Conservation (phyloP, 345 rosid species). For the Abelmoschus esculentus region DNA sequence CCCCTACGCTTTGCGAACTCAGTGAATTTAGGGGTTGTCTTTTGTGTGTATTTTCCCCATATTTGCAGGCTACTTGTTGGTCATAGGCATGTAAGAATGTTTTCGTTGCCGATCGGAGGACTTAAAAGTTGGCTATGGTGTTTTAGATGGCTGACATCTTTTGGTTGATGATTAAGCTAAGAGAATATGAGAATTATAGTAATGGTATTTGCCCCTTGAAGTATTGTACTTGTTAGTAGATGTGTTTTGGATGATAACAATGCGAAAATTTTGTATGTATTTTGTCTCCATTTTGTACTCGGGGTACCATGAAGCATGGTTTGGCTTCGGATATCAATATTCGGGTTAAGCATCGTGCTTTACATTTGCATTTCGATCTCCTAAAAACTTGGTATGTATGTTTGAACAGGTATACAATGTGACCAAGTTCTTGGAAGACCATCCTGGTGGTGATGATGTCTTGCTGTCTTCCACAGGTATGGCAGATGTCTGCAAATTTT, state of each 20-base stretch:
- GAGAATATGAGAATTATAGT: not conserved
- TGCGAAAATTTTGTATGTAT: not conserved
- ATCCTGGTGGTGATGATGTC: constrained; percentile 85
- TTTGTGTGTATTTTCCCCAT: not conserved
- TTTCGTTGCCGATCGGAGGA: not conserved
- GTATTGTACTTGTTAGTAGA: not conserved
- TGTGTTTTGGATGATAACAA: not conserved
- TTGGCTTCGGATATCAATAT: not conserved
- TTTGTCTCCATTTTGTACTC: not conserved
- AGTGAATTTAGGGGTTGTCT: not conserved
- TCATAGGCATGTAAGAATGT: not conserved
- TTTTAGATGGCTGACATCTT: not conserved
- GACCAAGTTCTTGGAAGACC: constrained; percentile 75
- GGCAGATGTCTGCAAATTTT: not conserved
- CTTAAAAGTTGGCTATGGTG: not conserved
- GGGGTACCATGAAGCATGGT: not conserved
- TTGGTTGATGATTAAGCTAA: not conserved
- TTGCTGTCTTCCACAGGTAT: constrained; percentile 61
- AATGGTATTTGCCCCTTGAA: not conserved
- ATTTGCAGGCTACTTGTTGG: not conserved
- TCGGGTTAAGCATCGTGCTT: not conserved
- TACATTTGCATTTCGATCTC: not conserved
- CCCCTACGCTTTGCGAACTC: not conserved
- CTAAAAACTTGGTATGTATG: not conserved
- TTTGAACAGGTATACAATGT: constrained; percentile 54